phyloP scores from a whole-genome alignment of 345 rosid species.

The Reutealis trisperma region DNA sequence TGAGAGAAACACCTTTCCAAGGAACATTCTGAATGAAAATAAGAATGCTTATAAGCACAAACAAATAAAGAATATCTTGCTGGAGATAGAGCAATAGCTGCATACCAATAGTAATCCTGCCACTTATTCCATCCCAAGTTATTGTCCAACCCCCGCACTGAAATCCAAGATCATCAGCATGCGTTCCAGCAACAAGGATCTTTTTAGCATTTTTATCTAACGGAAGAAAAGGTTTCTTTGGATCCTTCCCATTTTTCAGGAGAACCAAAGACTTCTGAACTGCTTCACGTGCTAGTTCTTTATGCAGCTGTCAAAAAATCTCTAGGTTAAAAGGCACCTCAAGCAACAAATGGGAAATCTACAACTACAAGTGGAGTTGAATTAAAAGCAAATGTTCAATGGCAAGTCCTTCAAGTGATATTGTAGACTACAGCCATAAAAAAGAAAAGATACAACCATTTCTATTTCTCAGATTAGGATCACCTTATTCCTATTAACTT shows the following conservation, averaged over 20 bases:
- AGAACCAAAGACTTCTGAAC: slow-evolving; percentile 88
- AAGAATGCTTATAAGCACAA: not conserved
- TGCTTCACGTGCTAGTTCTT: slow-evolving; percentile 77
- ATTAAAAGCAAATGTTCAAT: not conserved
- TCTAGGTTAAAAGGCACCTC: not conserved
- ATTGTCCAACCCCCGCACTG: slow-evolving; percentile 97
- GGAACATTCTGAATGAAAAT: not conserved
- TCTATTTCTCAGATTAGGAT: not conserved
- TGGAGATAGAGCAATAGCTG: not conserved
- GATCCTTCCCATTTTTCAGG: slow-evolving; percentile 71
- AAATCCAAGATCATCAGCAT: slow-evolving; percentile 85
- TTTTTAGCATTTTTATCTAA: slow-evolving; percentile 61
- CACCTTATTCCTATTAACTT: not conserved
- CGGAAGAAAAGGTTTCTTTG: slow-evolving; percentile 59
- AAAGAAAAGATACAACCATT: not conserved
- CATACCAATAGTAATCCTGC: slow-evolving; percentile 84
- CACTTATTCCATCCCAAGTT: slow-evolving; percentile 63
- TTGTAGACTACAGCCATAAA: not conserved
- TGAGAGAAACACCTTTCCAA: not conserved
- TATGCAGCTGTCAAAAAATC: slow-evolving; percentile 55
- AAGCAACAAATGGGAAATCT: slow-evolving; percentile 2
- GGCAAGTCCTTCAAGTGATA: not conserved
- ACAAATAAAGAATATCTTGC: not conserved
- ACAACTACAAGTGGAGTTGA: not conserved
- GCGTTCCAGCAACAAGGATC: slow-evolving; percentile 75